Conservation (phyloP, 371 early-diverging fungal genomes). For the Haplosporangium sp. region DNA sequence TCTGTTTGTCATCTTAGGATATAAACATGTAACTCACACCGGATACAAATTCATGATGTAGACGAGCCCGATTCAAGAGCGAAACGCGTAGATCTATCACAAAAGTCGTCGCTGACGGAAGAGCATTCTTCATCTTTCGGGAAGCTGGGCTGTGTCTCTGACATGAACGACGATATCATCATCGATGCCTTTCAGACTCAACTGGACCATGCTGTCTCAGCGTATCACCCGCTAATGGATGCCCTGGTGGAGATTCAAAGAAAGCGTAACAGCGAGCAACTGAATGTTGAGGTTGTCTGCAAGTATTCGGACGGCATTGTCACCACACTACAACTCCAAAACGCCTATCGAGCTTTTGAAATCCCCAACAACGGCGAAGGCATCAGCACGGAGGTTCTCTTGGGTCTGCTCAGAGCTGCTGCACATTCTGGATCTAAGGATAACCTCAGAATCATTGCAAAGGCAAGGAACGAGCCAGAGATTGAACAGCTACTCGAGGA, state of each 20-base stretch:
- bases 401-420: slow-evolving; percentile 50
- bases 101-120: slow-evolving; percentile 9
- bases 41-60: neutral
- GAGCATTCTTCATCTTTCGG: slow-evolving; percentile 47
- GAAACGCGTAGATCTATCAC: slow-evolving; percentile 29
- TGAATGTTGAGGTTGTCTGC: slow-evolving; percentile 59
- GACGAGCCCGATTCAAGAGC: slow-evolving; percentile 17
- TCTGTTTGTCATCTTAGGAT: neutral
- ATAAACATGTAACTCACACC: neutral
- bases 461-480: slow-evolving; percentile 13
- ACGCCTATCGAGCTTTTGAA: slow-evolving; percentile 67
- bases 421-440: slow-evolving; percentile 50
- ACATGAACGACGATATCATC: slow-evolving; percentile 61
- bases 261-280: slow-evolving; percentile 47
- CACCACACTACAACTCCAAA: slow-evolving; percentile 58
- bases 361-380: slow-evolving; percentile 44
- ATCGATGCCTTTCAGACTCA: slow-evolving; percentile 61
- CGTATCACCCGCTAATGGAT: slow-evolving; percentile 56
- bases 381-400: slow-evolving; percentile 47
- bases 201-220: slow-evolving; percentile 49
- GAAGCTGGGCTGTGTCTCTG: slow-evolving; percentile 60
- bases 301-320: slow-evolving; percentile 62
- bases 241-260: slow-evolving; percentile 57
- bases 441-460: slow-evolving; percentile 23
- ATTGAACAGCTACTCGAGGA: slow-evolving; percentile 41